These are phyloP conservation scores for Conticribra guillardii DNA, from an alignment of 108 stramenopile species.

Conservation along the genomic window DNA sequence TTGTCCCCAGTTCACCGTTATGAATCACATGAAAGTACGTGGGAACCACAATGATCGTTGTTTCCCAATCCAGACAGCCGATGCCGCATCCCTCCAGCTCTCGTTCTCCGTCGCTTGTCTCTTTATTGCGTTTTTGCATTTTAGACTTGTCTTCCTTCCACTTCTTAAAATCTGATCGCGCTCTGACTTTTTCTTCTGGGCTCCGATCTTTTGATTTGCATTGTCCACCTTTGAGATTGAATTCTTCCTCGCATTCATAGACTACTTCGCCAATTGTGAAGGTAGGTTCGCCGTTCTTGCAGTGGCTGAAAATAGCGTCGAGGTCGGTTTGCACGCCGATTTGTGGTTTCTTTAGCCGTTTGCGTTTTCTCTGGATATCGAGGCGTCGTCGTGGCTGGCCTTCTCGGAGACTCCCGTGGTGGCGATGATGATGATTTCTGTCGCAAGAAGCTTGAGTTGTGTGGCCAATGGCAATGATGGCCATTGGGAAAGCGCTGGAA, in stretches of 20 bases:
- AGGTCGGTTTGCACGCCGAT: too few relatives aligned
- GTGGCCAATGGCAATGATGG: too few relatives aligned
- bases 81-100: neutral
- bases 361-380: too few relatives aligned
- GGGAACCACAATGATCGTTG: neutral
- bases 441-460: too few relatives aligned
- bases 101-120: neutral
- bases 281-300: neutral
- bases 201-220: neutral
- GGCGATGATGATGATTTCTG: neutral
- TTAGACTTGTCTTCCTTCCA: neutral
- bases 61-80: neutral
- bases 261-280: neutral
- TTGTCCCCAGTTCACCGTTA: neutral
- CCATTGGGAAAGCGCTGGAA: too few relatives aligned
- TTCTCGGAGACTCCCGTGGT: neutral
- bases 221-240: neutral
- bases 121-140: neutral
- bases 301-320: neutral
- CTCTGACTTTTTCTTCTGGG: neutral
- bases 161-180: neutral
- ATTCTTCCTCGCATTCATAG: neutral
- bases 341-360: too few relatives aligned
- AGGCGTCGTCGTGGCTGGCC: neutral
- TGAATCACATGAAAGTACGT: slow-evolving; percentile 11